Evolutionary conservation across 768 basidiomycete genomes (phyloP).

Genomic region (Lactifluus piperatus): DNA sequence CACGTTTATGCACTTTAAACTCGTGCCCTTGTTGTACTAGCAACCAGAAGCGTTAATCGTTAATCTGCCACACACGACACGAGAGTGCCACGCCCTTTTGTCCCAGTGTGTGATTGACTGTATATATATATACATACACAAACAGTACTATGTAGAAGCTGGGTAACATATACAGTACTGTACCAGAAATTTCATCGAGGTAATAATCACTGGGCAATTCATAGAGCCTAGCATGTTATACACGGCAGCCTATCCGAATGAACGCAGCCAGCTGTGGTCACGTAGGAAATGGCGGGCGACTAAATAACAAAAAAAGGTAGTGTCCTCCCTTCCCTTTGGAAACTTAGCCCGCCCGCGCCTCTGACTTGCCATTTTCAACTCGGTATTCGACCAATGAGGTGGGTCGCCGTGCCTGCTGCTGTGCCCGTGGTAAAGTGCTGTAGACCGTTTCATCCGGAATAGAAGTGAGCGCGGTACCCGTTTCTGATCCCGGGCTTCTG

Average conservation of each 20-base stretch:
- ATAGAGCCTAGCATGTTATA: not conserved
- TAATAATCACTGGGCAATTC: no score
- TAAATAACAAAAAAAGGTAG: no score
- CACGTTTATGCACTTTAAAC: not conserved
- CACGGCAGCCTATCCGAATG: not conserved
- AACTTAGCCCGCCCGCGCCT: not conserved
- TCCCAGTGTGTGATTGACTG: not conserved
- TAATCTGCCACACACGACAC: not conserved
- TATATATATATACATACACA: no score
- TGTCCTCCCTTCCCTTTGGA: not conserved
- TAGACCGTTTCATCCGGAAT: slow-evolving; percentile 34
- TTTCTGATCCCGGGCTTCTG: not conserved
- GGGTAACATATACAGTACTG: not conserved
- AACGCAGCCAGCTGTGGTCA: not conserved
- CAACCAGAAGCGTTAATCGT: not conserved
- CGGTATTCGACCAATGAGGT: not conserved
- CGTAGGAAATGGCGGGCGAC: not conserved
- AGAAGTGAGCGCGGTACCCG: slow-evolving; percentile 30
- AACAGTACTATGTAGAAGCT: not conserved
- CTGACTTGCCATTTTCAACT: not conserved
- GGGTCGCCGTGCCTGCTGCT: not conserved
- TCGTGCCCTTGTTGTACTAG: not conserved
- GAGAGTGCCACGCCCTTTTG: not conserved
- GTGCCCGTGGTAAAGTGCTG: not conserved
- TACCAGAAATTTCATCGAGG: no score